Evolutionary conservation across 345 rosid genomes (phyloP).

Genomic region (Hypericum perforatum): DNA sequence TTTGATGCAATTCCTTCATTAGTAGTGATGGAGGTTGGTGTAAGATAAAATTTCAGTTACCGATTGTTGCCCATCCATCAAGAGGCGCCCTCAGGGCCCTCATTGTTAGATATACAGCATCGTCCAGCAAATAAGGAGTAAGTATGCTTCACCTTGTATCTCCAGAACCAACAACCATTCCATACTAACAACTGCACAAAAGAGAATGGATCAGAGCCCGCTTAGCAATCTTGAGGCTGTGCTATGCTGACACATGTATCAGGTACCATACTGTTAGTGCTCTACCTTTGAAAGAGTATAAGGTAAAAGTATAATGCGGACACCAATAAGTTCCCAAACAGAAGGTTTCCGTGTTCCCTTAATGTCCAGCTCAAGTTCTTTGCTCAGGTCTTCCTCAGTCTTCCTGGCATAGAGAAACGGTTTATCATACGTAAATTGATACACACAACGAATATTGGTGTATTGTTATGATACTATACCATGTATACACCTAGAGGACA

Average conservation of each 20-base stretch:
- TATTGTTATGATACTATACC: too few species aligned
- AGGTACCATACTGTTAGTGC: not conserved
- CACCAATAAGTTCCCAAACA: slow-evolving; percentile 66
- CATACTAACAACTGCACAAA: slow-evolving; percentile 55
- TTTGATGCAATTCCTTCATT: not conserved
- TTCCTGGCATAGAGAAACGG: slow-evolving; percentile 38
- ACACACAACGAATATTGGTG: too few species aligned
- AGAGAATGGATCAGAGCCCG: not conserved
- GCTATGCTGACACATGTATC: too few species aligned
- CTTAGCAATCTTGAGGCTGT: slow-evolving; percentile 4
- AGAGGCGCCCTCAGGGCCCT: slow-evolving; percentile 47
- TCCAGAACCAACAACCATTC: slow-evolving; percentile 74
- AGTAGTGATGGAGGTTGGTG: not conserved
- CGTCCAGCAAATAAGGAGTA: slow-evolving; percentile 83
- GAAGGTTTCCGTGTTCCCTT: slow-evolving; percentile 80
- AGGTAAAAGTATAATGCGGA: slow-evolving; percentile 64
- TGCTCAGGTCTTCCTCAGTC: slow-evolving; percentile 79
- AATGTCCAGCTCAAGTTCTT: slow-evolving; percentile 80
- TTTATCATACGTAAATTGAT: not conserved
- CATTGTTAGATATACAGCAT: slow-evolving; percentile 65
- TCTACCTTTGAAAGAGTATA: slow-evolving; percentile 71
- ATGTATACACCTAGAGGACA: not conserved
- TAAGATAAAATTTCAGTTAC: slow-evolving; percentile 23
- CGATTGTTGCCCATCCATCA: slow-evolving; percentile 70
- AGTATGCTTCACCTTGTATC: slow-evolving; percentile 63